These are phyloP conservation scores for Thelonectria blattea DNA, from an alignment of 2,329 filamentous ascomycete species.

Conservation along the genomic window DNA sequence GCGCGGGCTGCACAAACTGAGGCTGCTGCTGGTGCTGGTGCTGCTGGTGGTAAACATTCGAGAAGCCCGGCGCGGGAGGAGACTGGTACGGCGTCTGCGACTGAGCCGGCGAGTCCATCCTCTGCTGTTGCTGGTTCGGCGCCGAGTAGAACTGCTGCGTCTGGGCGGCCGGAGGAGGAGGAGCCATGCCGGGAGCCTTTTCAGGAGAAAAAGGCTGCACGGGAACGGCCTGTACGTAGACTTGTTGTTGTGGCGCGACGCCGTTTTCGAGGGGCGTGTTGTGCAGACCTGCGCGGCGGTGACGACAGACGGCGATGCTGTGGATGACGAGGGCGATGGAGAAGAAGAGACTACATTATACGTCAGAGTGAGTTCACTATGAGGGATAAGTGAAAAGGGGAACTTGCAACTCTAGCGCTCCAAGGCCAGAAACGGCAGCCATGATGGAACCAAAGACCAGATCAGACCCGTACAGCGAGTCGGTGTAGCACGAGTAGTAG, in stretches of 20 bases:
- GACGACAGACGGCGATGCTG: constrained; percentile 49
- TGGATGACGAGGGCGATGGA: constrained; percentile 49
- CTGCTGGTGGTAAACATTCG: no score
- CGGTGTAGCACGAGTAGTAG: constrained; percentile 34
- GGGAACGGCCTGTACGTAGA: not conserved
- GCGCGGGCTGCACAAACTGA: not conserved
- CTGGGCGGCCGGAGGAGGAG: not conserved
- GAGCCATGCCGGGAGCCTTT: not conserved
- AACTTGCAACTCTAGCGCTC: constrained; percentile 52
- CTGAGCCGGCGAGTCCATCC: no score
- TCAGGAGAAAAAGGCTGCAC: constrained; percentile 4
- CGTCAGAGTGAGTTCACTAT: not conserved
- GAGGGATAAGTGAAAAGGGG: no score
- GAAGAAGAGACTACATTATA: constrained; percentile 48
- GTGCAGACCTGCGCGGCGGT: constrained; percentile 43
- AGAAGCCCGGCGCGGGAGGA: no score
- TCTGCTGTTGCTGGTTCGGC: not conserved
- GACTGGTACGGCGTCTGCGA: no score
- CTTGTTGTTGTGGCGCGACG: not conserved
- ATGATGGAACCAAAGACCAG: constrained; percentile 39
- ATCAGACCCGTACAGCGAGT: constrained; percentile 1
- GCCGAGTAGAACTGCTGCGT: not conserved
- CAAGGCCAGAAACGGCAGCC: constrained; percentile 48
- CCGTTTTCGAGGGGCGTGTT: not conserved
- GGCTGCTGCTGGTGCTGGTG: not conserved